Evolutionary conservation across 805 yeast genomes (phyloP).

Genomic region (Henningerozyma blattae): DNA sequence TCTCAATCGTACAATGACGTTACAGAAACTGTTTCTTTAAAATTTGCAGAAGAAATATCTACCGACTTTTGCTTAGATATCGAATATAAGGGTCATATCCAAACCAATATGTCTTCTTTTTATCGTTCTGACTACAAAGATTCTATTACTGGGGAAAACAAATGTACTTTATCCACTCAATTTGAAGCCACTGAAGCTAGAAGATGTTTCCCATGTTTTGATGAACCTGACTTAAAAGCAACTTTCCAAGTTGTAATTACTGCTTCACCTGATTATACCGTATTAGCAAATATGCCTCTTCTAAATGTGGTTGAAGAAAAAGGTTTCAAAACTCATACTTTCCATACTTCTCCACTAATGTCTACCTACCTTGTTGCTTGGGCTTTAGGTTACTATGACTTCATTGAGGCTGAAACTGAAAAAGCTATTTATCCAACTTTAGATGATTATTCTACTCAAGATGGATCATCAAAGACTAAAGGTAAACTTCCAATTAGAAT

Average conservation of each 20-base stretch:
- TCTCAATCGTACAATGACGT: slow-evolving; percentile 29
- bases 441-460: slow-evolving; percentile 5
- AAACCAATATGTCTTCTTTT: slow-evolving; percentile 61
- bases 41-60: slow-evolving; percentile 34
- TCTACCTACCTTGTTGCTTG: slow-evolving; percentile 66
- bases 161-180: slow-evolving; percentile 21
- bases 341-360: slow-evolving; percentile 58
- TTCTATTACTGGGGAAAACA: slow-evolving; percentile 23
- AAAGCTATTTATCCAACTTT: slow-evolving; percentile 8
- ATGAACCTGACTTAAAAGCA: slow-evolving; percentile 62
- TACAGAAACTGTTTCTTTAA: slow-evolving; percentile 52
- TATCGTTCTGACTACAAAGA: slow-evolving; percentile 52
- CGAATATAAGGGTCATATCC: slow-evolving; percentile 49
- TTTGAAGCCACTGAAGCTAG: slow-evolving; percentile 74
- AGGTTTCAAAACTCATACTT: slow-evolving; percentile 33
- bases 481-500: slow-evolving; percentile 44
- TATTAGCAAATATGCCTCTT: slow-evolving; percentile 58
- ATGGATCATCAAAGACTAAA: slow-evolving; percentile 5
- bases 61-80: slow-evolving; percentile 29
- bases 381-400: slow-evolving; percentile 54
- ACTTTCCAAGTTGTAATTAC: slow-evolving; percentile 46
- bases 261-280: slow-evolving; percentile 40
- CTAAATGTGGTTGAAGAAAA: slow-evolving; percentile 29
- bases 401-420: slow-evolving; percentile 36
- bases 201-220: slow-evolving; percentile 66